These are phyloP conservation scores for Tilletia caries DNA, from an alignment of 1,284 basidiomycete species.

Conservation along the genomic window DNA sequence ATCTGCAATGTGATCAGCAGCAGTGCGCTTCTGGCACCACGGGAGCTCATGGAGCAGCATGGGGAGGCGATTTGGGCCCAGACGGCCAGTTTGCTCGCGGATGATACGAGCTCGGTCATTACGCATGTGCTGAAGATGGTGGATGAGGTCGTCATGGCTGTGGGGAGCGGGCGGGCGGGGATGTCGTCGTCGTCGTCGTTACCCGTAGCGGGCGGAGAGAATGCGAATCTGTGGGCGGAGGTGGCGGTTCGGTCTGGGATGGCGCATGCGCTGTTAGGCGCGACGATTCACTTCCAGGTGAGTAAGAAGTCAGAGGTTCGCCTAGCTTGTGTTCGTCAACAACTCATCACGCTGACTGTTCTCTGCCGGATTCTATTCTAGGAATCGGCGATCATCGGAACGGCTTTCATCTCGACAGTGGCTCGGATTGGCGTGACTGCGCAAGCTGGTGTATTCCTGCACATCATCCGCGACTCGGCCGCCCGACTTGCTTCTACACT, in stretches of 20 bases:
- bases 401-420: slow-evolving; percentile 39
- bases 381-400: slow-evolving; percentile 40
- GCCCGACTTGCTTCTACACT: slow-evolving; percentile 13
- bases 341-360: slow-evolving; percentile 7
- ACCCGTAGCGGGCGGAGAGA: no score
- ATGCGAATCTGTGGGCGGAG: slow-evolving; percentile 17
- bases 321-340: no score
- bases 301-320: no score
- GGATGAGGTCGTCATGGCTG: background rate
- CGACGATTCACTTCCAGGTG: slow-evolving; percentile 32
- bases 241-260: slow-evolving; percentile 27
- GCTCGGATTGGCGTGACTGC: slow-evolving; percentile 36
- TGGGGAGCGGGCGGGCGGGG: background rate
- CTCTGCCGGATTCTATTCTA: slow-evolving; percentile 5
- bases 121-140: slow-evolving; percentile 31
- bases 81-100: slow-evolving; percentile 35
- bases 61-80: slow-evolving; percentile 34
- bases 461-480: slow-evolving; percentile 26
- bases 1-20: slow-evolving; percentile 45
- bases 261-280: slow-evolving; percentile 35
- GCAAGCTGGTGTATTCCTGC: slow-evolving; percentile 29
- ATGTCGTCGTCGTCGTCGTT: background rate
- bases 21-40: slow-evolving; percentile 39
- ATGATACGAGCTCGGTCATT: slow-evolving; percentile 38
- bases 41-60: slow-evolving; percentile 35